Evolutionary conservation across 1,139 yeast species (phyloP), one percentile per base, ranked within the genome.

Genomic region (Blastobotrys arbuscula): DNA sequence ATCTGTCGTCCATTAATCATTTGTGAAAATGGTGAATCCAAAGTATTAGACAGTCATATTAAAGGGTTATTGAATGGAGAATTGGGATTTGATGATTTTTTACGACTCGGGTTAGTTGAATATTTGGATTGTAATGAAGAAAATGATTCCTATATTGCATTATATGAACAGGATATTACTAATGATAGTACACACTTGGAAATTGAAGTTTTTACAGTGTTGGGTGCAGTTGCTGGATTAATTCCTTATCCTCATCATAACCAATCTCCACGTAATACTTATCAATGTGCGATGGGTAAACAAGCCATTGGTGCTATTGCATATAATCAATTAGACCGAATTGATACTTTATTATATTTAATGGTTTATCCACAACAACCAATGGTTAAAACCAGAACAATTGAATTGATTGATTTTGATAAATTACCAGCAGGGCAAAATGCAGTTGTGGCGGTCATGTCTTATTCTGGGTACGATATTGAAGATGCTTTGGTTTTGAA

Each of bases 201-300:
- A 70, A 88, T 92, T 59, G 98, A 92, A 66, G 96, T 96, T 2
- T 92, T 92, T 69, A 92, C 98, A 0, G 87, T 92, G 2, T 73
- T 92, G 48, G 99, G 99, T 44, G 98, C 98, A 0, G 97, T 92
- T 53, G 99, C 99, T 0, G 98, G 98, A 40, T 77, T 92, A 59
- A 92, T 92, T 77, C 99, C 99, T n/a, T 92, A 92, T 62, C 99
- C 99, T 31, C 98, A 92, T 67, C 99, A 92, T 68, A 92, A 92
- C 70, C 99, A 92, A 75, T 90, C 97, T 51, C 98, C 98, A 52
- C 95, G 98, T 82, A 92, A 92, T 68, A 92, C 98, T 6, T 92
- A 92, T 71, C 98, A 92, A 74, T 89, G 96, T 66, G 98, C 98
- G 57, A 92, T 92, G 98, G 98, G 98, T 81, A 92, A 92, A 73